Base-by-base conservation (phyloP, 2,329 filamentous ascomycete species). In the Aureobasidium sp. region DNA sequence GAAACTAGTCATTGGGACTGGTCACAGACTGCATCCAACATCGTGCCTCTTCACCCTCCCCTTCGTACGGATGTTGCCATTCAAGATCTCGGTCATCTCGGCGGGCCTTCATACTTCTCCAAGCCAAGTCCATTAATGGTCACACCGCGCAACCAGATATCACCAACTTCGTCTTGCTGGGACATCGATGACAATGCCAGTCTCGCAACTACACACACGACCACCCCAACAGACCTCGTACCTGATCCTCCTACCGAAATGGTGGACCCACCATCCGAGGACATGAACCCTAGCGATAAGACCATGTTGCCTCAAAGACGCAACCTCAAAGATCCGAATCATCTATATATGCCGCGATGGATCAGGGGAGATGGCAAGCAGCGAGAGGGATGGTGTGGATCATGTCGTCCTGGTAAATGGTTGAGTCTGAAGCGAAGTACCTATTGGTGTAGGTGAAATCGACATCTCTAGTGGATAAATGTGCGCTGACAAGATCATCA, bases 321-420 rank as follows among this genome's bases (percentile, higher is more conserved):
- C 20, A 53, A 42, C 14, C 41, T 52, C 20, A 62, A 52, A 27
- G 47, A 57, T 14, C 53, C 61, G 12, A 57, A 55, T 11, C 52
- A 49, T 36, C 14, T 48, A 5, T 62, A 62, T 37, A 44, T 58
- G 44, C 61, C 61, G 17, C 53, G 53, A 1, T 62, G 61, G 61
- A 62, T 52, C 20, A 36, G 61, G 34, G 52, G 52, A n/a, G 41
- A 52, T 20, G 61, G 61, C 12, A 51, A 57, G 22, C 34, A 62
- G 22, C 52, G 53, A 12, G 61, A 62, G 36, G 61, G 49, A 5
- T 62, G 61, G 61, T 58, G 61, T 22, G 61, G 52, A 12, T 25
- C 41, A 36, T 62, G 61, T 29, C 59, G 49, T n/a, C 59, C 59
- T 39, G 61, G 53, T 5, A 55, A 53, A 58, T 62, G 61, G 61